Evolutionary conservation across 352 stramenopile genomes (phyloP).

Genomic region (Pythium phragmiticola): DNA sequence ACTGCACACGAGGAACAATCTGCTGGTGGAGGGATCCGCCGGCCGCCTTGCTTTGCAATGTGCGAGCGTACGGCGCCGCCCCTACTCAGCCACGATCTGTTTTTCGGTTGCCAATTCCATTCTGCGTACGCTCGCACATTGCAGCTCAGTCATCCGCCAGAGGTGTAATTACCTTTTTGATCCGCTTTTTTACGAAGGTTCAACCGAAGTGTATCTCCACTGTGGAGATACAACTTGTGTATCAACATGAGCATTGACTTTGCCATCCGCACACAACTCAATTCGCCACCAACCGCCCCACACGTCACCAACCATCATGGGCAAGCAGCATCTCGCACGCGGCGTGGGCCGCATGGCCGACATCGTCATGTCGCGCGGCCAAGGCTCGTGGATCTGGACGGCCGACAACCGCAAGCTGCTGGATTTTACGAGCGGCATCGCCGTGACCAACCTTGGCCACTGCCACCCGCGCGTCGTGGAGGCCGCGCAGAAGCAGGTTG

Average conservation of each 20-base stretch:
- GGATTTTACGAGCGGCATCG: constrained; percentile 94
- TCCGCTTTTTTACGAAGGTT: constrained; percentile 17
- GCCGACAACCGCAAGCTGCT: constrained; percentile 85
- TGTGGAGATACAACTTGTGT: not conserved
- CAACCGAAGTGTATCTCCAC: constrained; percentile 8
- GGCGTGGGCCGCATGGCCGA: constrained; percentile 85
- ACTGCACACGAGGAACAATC: not conserved
- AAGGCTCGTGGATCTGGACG: constrained; percentile 88
- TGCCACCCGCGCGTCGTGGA: constrained; percentile 90
- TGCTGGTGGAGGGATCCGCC: constrained; percentile 1
- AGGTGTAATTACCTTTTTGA: not conserved
- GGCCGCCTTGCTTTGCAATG: not conserved
- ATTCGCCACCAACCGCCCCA: constrained; percentile 8
- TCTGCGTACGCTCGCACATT: constrained; percentile 32
- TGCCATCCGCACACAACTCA: not conserved
- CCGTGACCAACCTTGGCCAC: constrained; percentile 91
- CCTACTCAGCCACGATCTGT: not conserved
- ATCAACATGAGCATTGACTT: not conserved
- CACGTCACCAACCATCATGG: constrained; percentile 32
- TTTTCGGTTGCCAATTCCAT: constrained; percentile 11
- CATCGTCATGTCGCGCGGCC: constrained; percentile 80
- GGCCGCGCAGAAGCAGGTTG: constrained; percentile 89
- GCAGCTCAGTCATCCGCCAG: constrained; percentile 1
- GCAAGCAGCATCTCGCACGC: constrained; percentile 68
- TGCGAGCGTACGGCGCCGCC: constrained; percentile 9